Conservation (phyloP, 768 basidiomycete species). For the Termitomyces heimii region DNA sequence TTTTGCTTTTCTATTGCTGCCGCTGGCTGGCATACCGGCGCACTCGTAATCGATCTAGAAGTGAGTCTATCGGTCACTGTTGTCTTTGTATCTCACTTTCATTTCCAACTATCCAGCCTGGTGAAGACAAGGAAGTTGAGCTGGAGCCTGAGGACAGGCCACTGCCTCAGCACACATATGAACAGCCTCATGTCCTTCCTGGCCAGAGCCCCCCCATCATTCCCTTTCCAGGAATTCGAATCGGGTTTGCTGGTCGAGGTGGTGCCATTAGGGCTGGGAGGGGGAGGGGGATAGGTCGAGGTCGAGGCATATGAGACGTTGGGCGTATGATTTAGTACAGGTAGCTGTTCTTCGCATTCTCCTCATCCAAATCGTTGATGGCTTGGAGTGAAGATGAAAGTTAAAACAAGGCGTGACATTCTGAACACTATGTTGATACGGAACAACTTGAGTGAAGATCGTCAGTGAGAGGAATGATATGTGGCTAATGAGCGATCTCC, state of each 20-base stretch:
- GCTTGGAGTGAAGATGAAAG: slow-evolving; percentile 5
- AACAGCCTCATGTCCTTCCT: slow-evolving; percentile 16
- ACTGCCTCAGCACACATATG: slow-evolving; percentile 7
- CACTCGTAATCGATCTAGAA: slow-evolving; percentile 81
- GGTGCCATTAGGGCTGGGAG: slow-evolving; percentile 14
- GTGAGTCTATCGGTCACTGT: slow-evolving; percentile 28
- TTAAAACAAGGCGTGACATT: neutral
- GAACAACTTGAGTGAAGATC: neutral
- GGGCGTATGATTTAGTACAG: neutral
- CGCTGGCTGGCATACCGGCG: slow-evolving; percentile 89
- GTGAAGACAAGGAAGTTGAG: slow-evolving; percentile 29
- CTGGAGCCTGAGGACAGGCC: slow-evolving; percentile 17
- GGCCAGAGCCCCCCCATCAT: slow-evolving; percentile 24
- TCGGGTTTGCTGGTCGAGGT: slow-evolving; percentile 59
- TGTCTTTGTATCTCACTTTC: neutral
- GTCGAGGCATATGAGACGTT: neutral
- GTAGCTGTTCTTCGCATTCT: slow-evolving; percentile 7
- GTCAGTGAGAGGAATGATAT: too few species aligned
- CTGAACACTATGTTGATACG: neutral
- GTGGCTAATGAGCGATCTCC: neutral
- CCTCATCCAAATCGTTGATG: neutral
- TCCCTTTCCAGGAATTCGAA: slow-evolving; percentile 32
- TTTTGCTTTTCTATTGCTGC: slow-evolving; percentile 83
- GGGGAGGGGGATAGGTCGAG: neutral
- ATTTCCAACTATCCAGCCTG: slow-evolving; percentile 18